These are phyloP conservation scores for Penicillium sp. DNA, from an alignment of 2,329 filamentous ascomycete species.

Conservation along the genomic window DNA sequence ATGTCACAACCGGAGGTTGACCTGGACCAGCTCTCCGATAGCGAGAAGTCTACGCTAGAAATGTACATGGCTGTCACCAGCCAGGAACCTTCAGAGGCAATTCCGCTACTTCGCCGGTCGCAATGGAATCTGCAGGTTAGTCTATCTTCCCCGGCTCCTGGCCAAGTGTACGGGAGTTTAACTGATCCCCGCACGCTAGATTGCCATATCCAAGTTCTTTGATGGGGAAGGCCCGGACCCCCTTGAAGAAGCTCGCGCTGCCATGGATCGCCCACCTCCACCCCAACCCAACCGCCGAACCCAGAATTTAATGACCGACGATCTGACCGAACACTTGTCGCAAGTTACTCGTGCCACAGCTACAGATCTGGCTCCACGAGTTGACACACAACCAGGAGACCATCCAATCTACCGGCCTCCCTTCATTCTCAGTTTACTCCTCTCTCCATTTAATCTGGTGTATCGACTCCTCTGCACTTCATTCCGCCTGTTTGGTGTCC, in stretches of 20 bases:
- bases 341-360: conserved; percentile 32
- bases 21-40: conserved; percentile 60
- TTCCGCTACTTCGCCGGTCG: conserved; percentile 70
- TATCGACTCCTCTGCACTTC: conserved; percentile 60
- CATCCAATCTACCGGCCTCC: conserved; percentile 62
- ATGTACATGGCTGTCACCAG: conserved; percentile 84
- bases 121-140: conserved; percentile 89
- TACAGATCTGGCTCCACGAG: conserved; percentile 65
- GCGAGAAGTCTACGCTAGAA: conserved; percentile 74
- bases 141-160: not conserved
- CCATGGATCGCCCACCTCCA: conserved; percentile 51
- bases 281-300: conserved; percentile 55
- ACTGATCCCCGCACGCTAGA: conserved; percentile 46
- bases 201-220: conserved; percentile 94
- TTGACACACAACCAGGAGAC: conserved; percentile 64
- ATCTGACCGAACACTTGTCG: conserved; percentile 29
- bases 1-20: conserved; percentile 45
- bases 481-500: conserved; percentile 64
- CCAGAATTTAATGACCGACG: conserved; percentile 59
- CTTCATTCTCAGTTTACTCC: conserved; percentile 65
- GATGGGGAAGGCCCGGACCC: conserved; percentile 84
- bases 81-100: conserved; percentile 65
- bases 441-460: conserved; percentile 71
- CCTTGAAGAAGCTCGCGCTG: conserved; percentile 64
- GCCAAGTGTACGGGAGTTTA: conserved; percentile 4